phyloP scores from a whole-genome alignment of 2,329 filamentous ascomycete genomes.

The Fusarium torulosum region DNA sequence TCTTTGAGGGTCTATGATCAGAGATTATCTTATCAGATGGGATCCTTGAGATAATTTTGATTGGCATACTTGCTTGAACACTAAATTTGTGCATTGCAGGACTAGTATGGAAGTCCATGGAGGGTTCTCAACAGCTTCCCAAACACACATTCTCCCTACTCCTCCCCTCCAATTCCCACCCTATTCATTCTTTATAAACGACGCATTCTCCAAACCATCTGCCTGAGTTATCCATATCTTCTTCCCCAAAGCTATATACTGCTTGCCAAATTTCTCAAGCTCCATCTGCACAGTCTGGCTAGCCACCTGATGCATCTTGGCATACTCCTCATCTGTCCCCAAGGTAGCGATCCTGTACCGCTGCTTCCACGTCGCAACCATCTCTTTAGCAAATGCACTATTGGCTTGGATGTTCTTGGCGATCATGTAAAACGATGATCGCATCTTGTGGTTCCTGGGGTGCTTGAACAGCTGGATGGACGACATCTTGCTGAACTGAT shows the following conservation, averaged over 20 bases:
- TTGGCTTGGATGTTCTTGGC: conserved; percentile 57
- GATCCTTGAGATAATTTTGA: too few relatives aligned
- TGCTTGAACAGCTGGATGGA: conserved; percentile 59
- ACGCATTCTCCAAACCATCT: conserved; percentile 13
- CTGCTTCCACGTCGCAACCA: conserved; percentile 57
- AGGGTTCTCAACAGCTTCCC: too few relatives aligned
- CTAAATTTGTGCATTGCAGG: too few relatives aligned
- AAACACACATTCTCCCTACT: not conserved
- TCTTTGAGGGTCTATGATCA: too few relatives aligned
- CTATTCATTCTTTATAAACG: conserved; percentile 10
- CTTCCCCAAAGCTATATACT: conserved; percentile 16
- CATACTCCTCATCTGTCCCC: conserved; percentile 13
- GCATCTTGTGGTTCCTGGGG: conserved; percentile 52
- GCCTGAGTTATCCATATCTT: conserved; percentile 36
- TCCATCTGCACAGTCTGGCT: not conserved
- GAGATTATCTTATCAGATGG: too few relatives aligned
- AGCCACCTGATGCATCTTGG: not conserved
- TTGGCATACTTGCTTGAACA: too few relatives aligned
- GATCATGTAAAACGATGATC: conserved; percentile 67
- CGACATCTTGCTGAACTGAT: conserved; percentile 58
- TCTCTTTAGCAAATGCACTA: conserved; percentile 49
- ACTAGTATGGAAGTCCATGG: too few relatives aligned
- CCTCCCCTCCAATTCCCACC: not conserved
- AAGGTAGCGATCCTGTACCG: conserved; percentile 58
- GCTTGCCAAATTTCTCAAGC: conserved; percentile 29